Evolutionary conservation across 129 eudicot genomes (phyloP).

Genomic region (Saussurea involucrata): DNA sequence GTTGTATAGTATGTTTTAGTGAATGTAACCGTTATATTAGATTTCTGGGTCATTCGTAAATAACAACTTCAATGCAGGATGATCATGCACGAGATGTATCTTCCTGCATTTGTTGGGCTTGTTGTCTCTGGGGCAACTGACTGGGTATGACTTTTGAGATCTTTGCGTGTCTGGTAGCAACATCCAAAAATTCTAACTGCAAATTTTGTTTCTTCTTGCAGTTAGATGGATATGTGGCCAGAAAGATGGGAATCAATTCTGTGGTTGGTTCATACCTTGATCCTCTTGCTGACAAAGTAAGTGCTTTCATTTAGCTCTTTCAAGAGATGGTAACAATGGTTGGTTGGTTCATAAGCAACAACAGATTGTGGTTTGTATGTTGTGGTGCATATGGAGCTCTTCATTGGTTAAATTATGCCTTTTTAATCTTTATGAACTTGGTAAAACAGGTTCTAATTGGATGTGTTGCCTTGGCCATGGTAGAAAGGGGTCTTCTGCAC

Average conservation of each 20-base stretch:
- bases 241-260: constrained; percentile 91
- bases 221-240: constrained; percentile 94
- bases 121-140: constrained; percentile 90
- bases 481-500: constrained; percentile 75
- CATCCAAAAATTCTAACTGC: not conserved
- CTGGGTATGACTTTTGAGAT: constrained; percentile 53
- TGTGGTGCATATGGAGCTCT: constrained; percentile 1
- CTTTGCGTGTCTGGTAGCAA: constrained; percentile 1
- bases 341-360: not conserved
- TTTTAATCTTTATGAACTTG: not conserved
- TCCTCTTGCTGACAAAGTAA: constrained; percentile 98
- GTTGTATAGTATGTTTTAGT: not conserved
- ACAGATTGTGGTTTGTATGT: not conserved
- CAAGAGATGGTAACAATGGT: not conserved
- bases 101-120: constrained; percentile 84
- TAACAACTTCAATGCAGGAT: constrained; percentile 58
- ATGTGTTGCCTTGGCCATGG: constrained; percentile 93
- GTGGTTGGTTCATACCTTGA: constrained; percentile 99
- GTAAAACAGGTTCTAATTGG: constrained; percentile 75
- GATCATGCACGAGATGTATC: constrained; percentile 84
- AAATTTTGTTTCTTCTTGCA: constrained; percentile 28
- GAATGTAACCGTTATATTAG: not conserved
- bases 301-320: constrained; percentile 1
- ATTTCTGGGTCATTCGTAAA: not conserved
- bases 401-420: constrained; percentile 2